Conservation (phyloP, 805 yeast genomes). For the Spathaspora arborariae region DNA sequence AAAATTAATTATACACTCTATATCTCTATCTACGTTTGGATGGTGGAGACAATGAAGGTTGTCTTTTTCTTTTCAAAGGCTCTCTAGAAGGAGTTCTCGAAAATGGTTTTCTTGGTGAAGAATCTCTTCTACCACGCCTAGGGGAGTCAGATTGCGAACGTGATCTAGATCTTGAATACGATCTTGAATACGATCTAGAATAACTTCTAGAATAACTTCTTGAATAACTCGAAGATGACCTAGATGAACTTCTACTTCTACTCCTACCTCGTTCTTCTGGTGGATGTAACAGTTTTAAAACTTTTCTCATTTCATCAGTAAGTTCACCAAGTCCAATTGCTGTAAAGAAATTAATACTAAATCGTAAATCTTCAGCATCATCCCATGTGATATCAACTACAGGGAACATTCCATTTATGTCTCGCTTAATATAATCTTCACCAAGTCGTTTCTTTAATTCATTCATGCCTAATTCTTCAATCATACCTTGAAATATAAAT, state of each 20-base stretch:
- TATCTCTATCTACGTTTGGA: background rate
- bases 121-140: background rate
- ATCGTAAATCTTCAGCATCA: slow-evolving; percentile 55
- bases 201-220: slow-evolving; percentile 15
- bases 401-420: slow-evolving; percentile 64
- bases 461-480: slow-evolving; percentile 66
- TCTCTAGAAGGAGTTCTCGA: slow-evolving; percentile 7
- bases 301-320: slow-evolving; percentile 77
- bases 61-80: slow-evolving; percentile 3
- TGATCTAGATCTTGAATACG: slow-evolving; percentile 10
- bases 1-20: background rate
- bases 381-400: slow-evolving; percentile 21
- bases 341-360: slow-evolving; percentile 86
- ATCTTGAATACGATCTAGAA: slow-evolving; percentile 12
- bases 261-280: slow-evolving; percentile 12
- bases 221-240: slow-evolving; percentile 10
- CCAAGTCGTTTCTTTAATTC: slow-evolving; percentile 42
- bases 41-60: background rate
- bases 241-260: slow-evolving; percentile 7
- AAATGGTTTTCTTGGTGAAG: background rate
- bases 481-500: slow-evolving; percentile 74
- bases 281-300: slow-evolving; percentile 31
- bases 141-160: slow-evolving; percentile 1
- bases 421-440: slow-evolving; percentile 50
- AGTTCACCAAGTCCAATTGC: slow-evolving; percentile 85